Percentiles rank a stretch among this genome's conserved stretches.
Conservation (phyloP, 352 stramenopile genomes). For the Aphanomyces astaci region DNA sequence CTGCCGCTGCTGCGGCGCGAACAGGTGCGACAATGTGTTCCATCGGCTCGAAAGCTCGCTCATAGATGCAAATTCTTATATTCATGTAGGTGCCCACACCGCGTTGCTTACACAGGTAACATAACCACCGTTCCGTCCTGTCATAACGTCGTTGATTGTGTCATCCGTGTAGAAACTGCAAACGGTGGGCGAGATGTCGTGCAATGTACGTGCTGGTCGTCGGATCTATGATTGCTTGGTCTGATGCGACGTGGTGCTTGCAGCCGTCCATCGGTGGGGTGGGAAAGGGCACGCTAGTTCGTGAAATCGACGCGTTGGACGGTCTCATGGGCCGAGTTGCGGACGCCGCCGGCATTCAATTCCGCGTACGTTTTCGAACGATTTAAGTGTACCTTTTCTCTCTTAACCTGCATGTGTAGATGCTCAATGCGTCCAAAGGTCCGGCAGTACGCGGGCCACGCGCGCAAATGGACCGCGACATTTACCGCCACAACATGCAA, state of each 20-base stretch:
- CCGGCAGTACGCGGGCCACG: conserved; percentile 83
- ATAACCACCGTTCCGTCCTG: background rate
- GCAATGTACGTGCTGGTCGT: conserved; percentile 92
- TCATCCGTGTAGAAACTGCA: conserved; percentile 62
- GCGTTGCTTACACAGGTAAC: conserved; percentile 88
- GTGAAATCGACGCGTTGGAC: conserved; percentile 96
- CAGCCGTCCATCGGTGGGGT: conserved; percentile 96
- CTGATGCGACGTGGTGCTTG: conserved; percentile 16
- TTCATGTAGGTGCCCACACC: conserved; percentile 80
- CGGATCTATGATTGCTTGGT: background rate
- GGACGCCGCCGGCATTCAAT: conserved; percentile 95
- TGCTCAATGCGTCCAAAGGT: conserved; percentile 95
- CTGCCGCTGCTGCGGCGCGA: conserved; percentile 80
- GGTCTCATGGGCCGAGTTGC: conserved; percentile 96
- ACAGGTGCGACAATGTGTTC: conserved; percentile 26
- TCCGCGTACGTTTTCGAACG: conserved; percentile 47
- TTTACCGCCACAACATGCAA: conserved; percentile 96
- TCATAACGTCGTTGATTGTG: background rate
- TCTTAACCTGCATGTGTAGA: conserved; percentile 27
- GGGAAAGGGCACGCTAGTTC: conserved; percentile 97
- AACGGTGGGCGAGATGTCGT: conserved; percentile 96
- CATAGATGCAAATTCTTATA: too few species aligned
- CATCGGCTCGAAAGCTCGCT: background rate
- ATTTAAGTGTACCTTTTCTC: too few species aligned
- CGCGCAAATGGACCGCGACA: conserved; percentile 95